Conservation (phyloP, 2,329 filamentous ascomycete genomes). For the Periglandula ipomoeae region DNA sequence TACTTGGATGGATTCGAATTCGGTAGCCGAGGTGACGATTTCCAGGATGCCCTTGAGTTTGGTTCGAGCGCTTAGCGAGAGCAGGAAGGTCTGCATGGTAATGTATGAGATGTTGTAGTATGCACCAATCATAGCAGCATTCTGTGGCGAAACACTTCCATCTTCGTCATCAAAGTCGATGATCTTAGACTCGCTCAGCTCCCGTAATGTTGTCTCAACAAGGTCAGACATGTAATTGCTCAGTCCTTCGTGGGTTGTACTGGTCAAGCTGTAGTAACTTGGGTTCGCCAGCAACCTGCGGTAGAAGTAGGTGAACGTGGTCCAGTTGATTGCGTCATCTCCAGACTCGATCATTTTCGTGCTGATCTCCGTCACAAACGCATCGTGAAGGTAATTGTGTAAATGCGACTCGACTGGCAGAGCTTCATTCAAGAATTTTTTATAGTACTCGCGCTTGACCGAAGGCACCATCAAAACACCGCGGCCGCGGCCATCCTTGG, state of each 20-base stretch:
- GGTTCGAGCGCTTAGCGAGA: conserved; percentile 79
- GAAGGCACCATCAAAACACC: conserved; percentile 95
- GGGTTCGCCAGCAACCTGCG: conserved; percentile 89
- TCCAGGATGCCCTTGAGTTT: conserved; percentile 96
- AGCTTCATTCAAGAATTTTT: conserved; percentile 95
- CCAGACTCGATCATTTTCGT: conserved; percentile 92
- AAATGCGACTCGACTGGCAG: conserved; percentile 92
- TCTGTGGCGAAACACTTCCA: conserved; percentile 78
- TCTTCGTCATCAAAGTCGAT: conserved; percentile 94
- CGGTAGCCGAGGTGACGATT: conserved; percentile 91
- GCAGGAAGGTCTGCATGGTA: conserved; percentile 96
- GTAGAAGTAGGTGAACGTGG: conserved; percentile 98
- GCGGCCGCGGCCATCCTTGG: conserved; percentile 69
- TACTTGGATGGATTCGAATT: conserved; percentile 93
- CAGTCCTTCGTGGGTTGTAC: conserved; percentile 85
- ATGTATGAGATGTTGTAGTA: conserved; percentile 99
- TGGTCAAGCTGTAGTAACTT: conserved; percentile 86
- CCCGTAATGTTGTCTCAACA: conserved; percentile 85
- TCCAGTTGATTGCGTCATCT: conserved; percentile 97
- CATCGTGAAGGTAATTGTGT: conserved; percentile 85
- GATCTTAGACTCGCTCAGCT: conserved; percentile 86
- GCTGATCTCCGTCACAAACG: conserved; percentile 94
- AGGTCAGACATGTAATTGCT: conserved; percentile 90
- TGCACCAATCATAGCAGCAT: conserved; percentile 94
- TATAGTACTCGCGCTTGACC: conserved; percentile 95